Evolutionary conservation across 148 eudicot species (phyloP).

Genomic region (Salicornia ramosissima): DNA sequence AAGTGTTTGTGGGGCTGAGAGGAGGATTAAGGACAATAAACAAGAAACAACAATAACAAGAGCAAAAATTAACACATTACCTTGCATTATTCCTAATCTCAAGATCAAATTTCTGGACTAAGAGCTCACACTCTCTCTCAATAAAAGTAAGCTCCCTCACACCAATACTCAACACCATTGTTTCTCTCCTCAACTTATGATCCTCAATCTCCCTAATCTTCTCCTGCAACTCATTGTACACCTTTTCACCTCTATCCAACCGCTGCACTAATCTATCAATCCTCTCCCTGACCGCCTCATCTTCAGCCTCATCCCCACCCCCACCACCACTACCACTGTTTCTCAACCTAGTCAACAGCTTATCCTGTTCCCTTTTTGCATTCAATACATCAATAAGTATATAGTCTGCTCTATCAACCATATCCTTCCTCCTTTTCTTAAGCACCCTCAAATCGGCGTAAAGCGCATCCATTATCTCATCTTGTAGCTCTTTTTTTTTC

Average conservation of each 20-base stretch:
- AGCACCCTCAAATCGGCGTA: slow-evolving; percentile 43
- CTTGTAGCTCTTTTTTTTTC: slow-evolving; percentile 46
- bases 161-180: slow-evolving; percentile 58
- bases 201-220: slow-evolving; percentile 60
- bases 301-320: neutral
- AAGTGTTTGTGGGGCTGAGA: neutral
- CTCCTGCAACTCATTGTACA: slow-evolving; percentile 50
- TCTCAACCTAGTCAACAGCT: slow-evolving; percentile 26
- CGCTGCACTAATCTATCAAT: slow-evolving; percentile 44
- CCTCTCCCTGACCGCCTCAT: slow-evolving; percentile 28
- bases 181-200: slow-evolving; percentile 45
- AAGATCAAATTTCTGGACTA: slow-evolving; percentile 47
- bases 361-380: slow-evolving; percentile 47
- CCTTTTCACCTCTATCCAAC: slow-evolving; percentile 39
- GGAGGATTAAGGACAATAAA: neutral
- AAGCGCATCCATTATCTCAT: slow-evolving; percentile 54
- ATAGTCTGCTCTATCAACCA: slow-evolving; percentile 30
- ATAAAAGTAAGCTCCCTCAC: slow-evolving; percentile 70
- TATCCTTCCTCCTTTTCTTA: slow-evolving; percentile 32
- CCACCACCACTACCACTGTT: slow-evolving; percentile 11
- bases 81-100: slow-evolving; percentile 36
- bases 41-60: neutral
- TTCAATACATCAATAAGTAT: slow-evolving; percentile 25
- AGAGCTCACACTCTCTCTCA: slow-evolving; percentile 56
- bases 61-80: slow-evolving; percentile 23